phyloP scores from a whole-genome alignment of 768 basidiomycete species.

The Suillus alpinus region DNA sequence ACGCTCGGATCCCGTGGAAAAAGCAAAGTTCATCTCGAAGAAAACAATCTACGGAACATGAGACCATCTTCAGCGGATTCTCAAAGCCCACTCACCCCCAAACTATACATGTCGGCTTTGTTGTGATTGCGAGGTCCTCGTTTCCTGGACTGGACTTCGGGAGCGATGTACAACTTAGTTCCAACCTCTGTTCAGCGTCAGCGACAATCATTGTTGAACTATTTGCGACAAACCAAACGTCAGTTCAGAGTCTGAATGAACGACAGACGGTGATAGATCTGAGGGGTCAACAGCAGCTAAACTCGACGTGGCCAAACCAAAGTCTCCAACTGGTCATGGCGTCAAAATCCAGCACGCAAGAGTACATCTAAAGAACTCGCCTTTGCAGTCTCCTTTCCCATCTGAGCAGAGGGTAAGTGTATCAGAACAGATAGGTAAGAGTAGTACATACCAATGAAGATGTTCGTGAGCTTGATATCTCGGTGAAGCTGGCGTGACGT shows the following conservation, averaged over 20 bases:
- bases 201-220: background rate
- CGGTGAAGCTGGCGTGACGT: constrained; percentile 54
- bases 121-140: constrained; percentile 70
- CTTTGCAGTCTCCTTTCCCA: constrained; percentile 81
- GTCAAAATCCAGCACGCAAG: background rate
- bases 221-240: constrained; percentile 55
- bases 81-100: constrained; percentile 58
- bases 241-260: constrained; percentile 60
- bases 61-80: background rate
- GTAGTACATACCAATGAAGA: constrained; percentile 78
- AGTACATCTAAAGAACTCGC: constrained; percentile 27
- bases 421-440: background rate
- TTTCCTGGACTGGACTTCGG: constrained; percentile 72
- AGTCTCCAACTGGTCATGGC: constrained; percentile 71
- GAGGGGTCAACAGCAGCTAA: constrained; percentile 76
- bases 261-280: constrained; percentile 49
- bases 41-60: constrained; percentile 71
- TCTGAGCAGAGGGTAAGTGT: constrained; percentile 40
- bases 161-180: constrained; percentile 89
- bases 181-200: constrained; percentile 63
- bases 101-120: constrained; percentile 93
- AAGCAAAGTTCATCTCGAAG: constrained; percentile 92
- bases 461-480: constrained; percentile 92
- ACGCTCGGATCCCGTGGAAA: constrained; percentile 80
- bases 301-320: constrained; percentile 85